A percentile compares a stretch with the other conserved stretches of the same genome.
phyloP scores from a whole-genome alignment of 108 stramenopile species.

The Fragilaria radians region DNA sequence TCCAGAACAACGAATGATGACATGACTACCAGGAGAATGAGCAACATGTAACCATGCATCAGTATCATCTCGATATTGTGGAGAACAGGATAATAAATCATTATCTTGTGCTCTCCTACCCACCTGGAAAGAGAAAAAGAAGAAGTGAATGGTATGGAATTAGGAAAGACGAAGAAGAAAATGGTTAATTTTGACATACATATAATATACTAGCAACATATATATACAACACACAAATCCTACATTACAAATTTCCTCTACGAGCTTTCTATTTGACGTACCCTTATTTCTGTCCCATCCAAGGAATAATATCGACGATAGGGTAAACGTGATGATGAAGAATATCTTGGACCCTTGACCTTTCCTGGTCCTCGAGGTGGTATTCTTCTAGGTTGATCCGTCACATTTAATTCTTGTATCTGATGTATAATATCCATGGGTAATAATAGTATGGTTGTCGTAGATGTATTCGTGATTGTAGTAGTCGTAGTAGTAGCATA shows the following conservation, averaged over 20 bases:
- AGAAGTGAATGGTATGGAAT: background rate
- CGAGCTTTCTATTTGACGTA: no score
- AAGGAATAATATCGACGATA: constrained; percentile 64
- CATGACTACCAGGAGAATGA: constrained; percentile 86
- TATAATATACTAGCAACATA: background rate
- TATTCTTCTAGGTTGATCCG: background rate
- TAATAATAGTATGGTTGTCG: no score
- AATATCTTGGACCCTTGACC: constrained; percentile 44
- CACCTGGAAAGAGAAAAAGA: constrained; percentile 29
- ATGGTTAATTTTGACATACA: background rate
- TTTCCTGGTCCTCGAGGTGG: constrained; percentile 33
- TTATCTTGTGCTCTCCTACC: constrained; percentile 86
- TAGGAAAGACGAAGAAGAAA: background rate
- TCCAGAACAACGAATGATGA: constrained; percentile 74
- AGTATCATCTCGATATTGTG: constrained; percentile 65
- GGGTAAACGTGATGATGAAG: constrained; percentile 39
- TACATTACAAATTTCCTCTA: constrained; percentile 3
- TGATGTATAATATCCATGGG: background rate
- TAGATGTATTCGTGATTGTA: no score
- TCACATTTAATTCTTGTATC: background rate
- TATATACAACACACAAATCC: background rate
- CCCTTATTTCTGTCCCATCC: constrained; percentile 63
- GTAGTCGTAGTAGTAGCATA: no score
- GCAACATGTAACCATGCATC: constrained; percentile 92
- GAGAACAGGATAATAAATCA: constrained; percentile 65